Conservation (phyloP, 2,329 filamentous ascomycete species). For the Paradendryphiella salina region DNA sequence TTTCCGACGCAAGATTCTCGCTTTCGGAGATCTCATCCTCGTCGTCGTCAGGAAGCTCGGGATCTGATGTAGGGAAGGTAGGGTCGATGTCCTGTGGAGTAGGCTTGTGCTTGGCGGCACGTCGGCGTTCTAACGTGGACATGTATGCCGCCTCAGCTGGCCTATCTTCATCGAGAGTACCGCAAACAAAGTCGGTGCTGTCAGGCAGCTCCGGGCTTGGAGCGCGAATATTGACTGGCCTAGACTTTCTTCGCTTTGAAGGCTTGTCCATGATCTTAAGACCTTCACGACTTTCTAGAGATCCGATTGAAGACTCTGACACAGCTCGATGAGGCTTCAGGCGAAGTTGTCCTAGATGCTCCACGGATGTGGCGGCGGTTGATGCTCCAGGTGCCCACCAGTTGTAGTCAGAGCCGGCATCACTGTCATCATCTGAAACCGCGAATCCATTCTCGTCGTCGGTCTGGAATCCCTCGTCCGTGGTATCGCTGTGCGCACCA, state of each 20-base stretch:
- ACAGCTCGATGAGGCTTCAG: conserved; percentile 51
- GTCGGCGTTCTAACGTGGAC: conserved; percentile 77
- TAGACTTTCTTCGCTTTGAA: conserved; percentile 53
- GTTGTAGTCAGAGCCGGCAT: conserved; percentile 64
- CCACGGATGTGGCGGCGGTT: conserved; percentile 58
- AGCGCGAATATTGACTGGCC: conserved; percentile 62
- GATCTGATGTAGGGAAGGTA: conserved; percentile 93
- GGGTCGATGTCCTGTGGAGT: conserved; percentile 93
- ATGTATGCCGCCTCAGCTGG: conserved; percentile 93
- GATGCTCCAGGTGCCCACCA: conserved; percentile 63
- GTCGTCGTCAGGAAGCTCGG: conserved; percentile 78
- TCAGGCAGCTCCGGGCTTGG: conserved; percentile 83
- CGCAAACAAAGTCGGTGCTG: conserved; percentile 98
- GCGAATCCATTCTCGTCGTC: conserved; percentile 76
- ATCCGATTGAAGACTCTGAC: conserved; percentile 60
- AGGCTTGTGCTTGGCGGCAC: conserved; percentile 75
- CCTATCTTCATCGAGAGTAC: conserved; percentile 92
- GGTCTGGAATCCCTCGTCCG: conserved; percentile 75
- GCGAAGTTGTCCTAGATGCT: conserved; percentile 54
- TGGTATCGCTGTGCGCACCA: conserved; percentile 43
- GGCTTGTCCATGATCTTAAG: conserved; percentile 35
- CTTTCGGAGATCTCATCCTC: conserved; percentile 53
- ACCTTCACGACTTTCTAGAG: conserved; percentile 47
- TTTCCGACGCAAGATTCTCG: conserved; percentile 53
- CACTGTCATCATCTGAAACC: conserved; percentile 68